phyloP scores from a whole-genome alignment of 148 eudicot species.

The Mesembryanthemum crystallinum region DNA sequence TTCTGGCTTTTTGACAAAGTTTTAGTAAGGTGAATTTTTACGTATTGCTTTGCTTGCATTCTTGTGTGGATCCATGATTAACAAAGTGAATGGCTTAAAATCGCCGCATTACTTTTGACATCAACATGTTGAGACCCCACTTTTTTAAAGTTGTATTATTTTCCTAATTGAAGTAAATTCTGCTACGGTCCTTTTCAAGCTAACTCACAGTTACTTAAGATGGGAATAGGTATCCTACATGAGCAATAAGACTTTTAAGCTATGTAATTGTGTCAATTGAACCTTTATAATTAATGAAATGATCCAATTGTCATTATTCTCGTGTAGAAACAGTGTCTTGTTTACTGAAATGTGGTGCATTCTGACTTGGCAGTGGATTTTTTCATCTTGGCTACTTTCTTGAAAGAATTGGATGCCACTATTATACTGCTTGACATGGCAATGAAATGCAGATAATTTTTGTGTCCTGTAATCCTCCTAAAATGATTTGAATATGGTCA shows the following conservation, averaged over 20 bases:
- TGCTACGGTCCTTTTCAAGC: conserved; percentile 10
- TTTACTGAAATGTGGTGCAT: not conserved
- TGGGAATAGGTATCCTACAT: conserved; percentile 18
- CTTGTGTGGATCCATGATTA: conserved; percentile 25
- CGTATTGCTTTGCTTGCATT: conserved; percentile 18
- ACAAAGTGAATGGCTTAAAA: conserved; percentile 20
- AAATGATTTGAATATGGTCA: not conserved
- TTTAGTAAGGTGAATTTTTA: conserved; percentile 14
- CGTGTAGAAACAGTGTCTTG: not conserved
- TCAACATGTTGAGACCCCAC: conserved; percentile 28
- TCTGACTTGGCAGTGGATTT: not conserved
- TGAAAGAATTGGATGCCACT: not conserved
- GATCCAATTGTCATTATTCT: not conserved
- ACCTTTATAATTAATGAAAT: not conserved
- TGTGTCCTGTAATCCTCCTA: not conserved
- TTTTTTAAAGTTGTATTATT: conserved; percentile 23
- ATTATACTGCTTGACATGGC: no score
- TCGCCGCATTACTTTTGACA: conserved; percentile 24
- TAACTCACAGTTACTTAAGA: conserved; percentile 6
- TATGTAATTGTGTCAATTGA: not conserved
- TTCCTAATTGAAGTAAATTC: conserved; percentile 8
- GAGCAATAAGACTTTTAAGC: not conserved
- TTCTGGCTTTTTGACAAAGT: conserved; percentile 21
- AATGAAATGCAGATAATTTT: no score
- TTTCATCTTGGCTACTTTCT: not conserved